A percentile compares a stretch with the other conserved stretches of the same genome.
phyloP scores from a whole-genome alignment of 257 asterid species.

The Solanum corneliomulleri region DNA sequence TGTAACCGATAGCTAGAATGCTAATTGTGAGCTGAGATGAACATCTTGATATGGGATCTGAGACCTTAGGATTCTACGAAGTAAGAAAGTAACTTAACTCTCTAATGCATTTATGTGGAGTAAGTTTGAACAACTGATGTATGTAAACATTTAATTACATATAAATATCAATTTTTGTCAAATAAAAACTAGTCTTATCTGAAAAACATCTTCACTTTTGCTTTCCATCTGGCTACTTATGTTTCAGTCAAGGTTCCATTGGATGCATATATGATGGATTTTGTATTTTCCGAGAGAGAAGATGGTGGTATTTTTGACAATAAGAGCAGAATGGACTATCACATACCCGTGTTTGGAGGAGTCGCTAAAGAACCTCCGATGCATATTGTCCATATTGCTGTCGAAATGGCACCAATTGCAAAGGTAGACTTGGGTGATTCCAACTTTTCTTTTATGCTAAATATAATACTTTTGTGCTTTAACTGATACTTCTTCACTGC shows the following conservation, averaged over 20 bases:
- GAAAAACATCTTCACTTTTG: conserved; percentile 2
- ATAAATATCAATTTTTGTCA: background rate
- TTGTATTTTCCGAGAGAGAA: conserved; percentile 90
- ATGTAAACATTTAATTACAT: background rate
- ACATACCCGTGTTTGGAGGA: conserved; percentile 83
- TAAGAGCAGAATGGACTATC: conserved; percentile 87
- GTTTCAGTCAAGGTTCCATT: conserved; percentile 81
- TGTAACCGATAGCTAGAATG: background rate
- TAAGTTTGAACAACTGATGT: background rate
- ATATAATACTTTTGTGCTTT: background rate
- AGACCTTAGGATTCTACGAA: background rate
- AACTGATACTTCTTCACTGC: background rate
- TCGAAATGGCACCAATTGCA: conserved; percentile 99
- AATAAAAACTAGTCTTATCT: background rate
- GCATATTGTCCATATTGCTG: conserved; percentile 91
- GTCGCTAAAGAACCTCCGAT: conserved; percentile 75
- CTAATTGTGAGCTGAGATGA: background rate
- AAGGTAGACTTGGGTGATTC: conserved; percentile 42
- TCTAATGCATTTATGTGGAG: background rate
- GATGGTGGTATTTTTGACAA: conserved; percentile 87
- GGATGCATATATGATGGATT: conserved; percentile 94
- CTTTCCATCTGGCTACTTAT: conserved; percentile 3
- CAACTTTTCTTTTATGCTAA: background rate
- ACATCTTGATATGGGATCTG: background rate
- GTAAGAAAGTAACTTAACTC: background rate